Base-by-base conservation (phyloP, 2,329 filamentous ascomycete genomes). In the Tolypocladium amazonense region DNA sequence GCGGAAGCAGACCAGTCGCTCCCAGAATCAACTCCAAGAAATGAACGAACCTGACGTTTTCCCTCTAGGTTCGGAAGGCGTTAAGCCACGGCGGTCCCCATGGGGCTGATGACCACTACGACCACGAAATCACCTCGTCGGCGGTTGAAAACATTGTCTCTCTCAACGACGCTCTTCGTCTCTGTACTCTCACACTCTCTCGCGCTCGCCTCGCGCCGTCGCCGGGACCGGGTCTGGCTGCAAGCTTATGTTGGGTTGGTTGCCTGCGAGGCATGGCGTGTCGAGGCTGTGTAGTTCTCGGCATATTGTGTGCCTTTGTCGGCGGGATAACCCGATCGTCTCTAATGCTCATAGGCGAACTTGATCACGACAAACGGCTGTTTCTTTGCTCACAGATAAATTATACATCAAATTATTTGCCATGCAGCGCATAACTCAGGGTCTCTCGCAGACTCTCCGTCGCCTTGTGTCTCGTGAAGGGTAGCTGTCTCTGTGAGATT, bases 61-160 rank as follows among this genome's bases (percentile, higher is more conserved):
- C 85, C 89, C 85, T 90, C 81, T 89, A 96, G 91, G 88, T 96
- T 96, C 88, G 90, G 91, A 81, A 89, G 92, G 80, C 90, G 91
- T 89, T 96, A 86, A 70, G 70, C 65, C 65, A 65, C 65, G 63
- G 64, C 60, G 62, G 56, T 53, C 56, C 35, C 56, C 25, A 18
- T 18, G 56, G 54, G 62, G 66, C 63, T 59, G 64, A 69, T 62
- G 63, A 65, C 61, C 58, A 66, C 61, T 62, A 35, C 50, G 50
- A 54, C 50, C 30, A 37, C 50, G 59, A 61, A 61, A 64, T 59
- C 57, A 65, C 64, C 62, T 63, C 67, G 55, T 62, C 59, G 58
- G 63, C 54, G 50, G 56, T 57, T 33, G 45, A 35, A 53, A 47
- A 53, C 58, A 59, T 61, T 63, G 56, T 20, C 54, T 60, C 58